Evolutionary conservation across 441 rosid genomes (phyloP).

Genomic region (Raphanus hybrid): DNA sequence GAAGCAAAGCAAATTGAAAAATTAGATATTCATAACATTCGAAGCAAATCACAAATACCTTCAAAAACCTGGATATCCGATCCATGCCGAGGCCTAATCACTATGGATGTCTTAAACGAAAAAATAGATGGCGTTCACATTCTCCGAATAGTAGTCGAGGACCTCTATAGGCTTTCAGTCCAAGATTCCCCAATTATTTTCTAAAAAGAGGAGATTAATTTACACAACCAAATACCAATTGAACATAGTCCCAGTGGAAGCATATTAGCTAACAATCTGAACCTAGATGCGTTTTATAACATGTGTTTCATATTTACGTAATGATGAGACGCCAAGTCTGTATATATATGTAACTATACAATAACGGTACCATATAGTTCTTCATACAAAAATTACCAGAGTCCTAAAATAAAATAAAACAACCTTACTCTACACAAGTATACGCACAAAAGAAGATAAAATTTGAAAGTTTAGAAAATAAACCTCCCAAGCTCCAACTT

Average conservation of each 20-base stretch:
- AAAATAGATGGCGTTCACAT: not conserved
- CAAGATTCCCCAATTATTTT: not conserved
- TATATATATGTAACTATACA: slow-evolving; percentile 24
- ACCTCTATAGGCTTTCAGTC: not conserved
- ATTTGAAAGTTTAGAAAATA: slow-evolving; percentile 23
- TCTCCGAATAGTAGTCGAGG: not conserved
- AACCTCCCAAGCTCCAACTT: slow-evolving; percentile 57
- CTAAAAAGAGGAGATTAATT: not conserved
- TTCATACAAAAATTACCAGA: slow-evolving; percentile 32
- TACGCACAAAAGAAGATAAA: slow-evolving; percentile 5
- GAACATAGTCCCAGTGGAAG: not conserved
- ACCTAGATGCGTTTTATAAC: not conserved
- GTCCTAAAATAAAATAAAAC: slow-evolving; percentile 8
- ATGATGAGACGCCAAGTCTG: slow-evolving; percentile 1
- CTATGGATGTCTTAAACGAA: not conserved
- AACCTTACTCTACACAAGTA: slow-evolving; percentile 38
- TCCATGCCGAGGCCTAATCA: too few species aligned
- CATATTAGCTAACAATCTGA: slow-evolving; percentile 12
- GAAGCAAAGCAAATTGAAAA: too few species aligned
- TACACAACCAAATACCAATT: not conserved
- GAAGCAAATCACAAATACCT: too few species aligned
- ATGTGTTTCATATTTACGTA: slow-evolving; percentile 1
- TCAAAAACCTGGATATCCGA: too few species aligned
- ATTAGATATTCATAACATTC: too few species aligned
- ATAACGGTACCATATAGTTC: slow-evolving; percentile 13